These are phyloP conservation scores for Aspergillus carbonarius DNA, from an alignment of 2,329 filamentous ascomycete genomes.

Conservation along the genomic window DNA sequence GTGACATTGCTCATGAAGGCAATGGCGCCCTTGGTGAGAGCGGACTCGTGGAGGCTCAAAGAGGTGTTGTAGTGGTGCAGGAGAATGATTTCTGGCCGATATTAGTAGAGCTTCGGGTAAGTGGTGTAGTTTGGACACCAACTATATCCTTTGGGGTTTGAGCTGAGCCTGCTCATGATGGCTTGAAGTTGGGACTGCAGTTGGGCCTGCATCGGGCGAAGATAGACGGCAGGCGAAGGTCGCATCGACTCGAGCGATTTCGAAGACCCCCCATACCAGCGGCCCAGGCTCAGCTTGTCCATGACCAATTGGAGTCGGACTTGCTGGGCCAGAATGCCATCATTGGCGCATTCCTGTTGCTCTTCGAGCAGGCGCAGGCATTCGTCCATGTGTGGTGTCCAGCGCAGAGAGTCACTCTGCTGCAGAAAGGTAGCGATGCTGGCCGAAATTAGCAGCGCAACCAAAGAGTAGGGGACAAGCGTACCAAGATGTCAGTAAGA, in stretches of 20 bases:
- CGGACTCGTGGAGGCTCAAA: slow-evolving; percentile 8
- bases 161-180: not conserved
- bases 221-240: slow-evolving; percentile 5
- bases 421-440: slow-evolving; percentile 48
- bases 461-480: too few relatives aligned
- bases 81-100: not conserved
- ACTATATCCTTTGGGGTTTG: slow-evolving; percentile 1
- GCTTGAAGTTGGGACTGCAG: not conserved
- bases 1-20: not conserved
- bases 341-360: slow-evolving; percentile 49
- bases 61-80: slow-evolving; percentile 9
- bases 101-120: not conserved
- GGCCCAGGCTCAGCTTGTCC: not conserved
- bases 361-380: slow-evolving; percentile 50
- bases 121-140: not conserved
- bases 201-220: slow-evolving; percentile 9
- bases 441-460: slow-evolving; percentile 4
- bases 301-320: slow-evolving; percentile 20
- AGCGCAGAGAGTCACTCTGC: slow-evolving; percentile 53
- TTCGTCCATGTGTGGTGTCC: slow-evolving; percentile 61
- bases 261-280: not conserved
- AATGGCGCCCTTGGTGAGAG: not conserved
- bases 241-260: not conserved
- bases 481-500: slow-evolving; percentile 44
- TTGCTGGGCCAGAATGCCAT: slow-evolving; percentile 47